phyloP scores from a whole-genome alignment of 768 basidiomycete genomes.

The Psilocybe azurescens region DNA sequence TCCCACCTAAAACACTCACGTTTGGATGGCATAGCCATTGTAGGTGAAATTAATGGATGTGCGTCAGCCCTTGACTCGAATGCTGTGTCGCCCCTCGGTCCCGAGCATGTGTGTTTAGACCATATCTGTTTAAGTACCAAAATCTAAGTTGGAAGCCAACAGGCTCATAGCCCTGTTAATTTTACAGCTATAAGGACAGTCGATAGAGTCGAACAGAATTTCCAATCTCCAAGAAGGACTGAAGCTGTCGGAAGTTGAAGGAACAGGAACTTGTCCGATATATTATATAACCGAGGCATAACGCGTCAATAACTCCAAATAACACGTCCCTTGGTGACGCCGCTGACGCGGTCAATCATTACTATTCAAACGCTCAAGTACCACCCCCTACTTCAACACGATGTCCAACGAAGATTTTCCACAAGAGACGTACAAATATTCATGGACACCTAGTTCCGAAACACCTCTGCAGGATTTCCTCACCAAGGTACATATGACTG shows the following conservation, averaged over 20 bases:
- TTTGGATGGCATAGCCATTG: background rate
- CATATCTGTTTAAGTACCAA: too few relatives aligned
- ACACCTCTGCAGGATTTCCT: slow-evolving; percentile 57
- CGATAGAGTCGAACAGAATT: too few relatives aligned
- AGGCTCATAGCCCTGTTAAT: too few relatives aligned
- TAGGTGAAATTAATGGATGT: background rate
- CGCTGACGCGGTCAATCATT: background rate
- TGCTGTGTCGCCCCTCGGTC: background rate
- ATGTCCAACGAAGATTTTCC: slow-evolving; percentile 44
- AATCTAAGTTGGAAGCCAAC: too few relatives aligned
- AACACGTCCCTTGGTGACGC: slow-evolving; percentile 33
- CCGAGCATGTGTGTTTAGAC: background rate
- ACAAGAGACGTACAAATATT: slow-evolving; percentile 51
- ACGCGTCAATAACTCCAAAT: slow-evolving; percentile 30
- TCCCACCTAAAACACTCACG: background rate
- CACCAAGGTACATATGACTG: slow-evolving; percentile 46
- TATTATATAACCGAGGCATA: background rate
- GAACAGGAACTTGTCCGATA: background rate
- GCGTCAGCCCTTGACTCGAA: background rate
- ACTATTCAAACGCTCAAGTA: too few relatives aligned
- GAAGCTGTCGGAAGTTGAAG: too few relatives aligned
- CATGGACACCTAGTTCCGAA: slow-evolving; percentile 51
- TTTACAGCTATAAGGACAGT: too few relatives aligned
- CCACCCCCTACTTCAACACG: background rate
- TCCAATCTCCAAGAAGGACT: too few relatives aligned